phyloP scores from a whole-genome alignment of 345 rosid species.

The Eucalyptus sp. region DNA sequence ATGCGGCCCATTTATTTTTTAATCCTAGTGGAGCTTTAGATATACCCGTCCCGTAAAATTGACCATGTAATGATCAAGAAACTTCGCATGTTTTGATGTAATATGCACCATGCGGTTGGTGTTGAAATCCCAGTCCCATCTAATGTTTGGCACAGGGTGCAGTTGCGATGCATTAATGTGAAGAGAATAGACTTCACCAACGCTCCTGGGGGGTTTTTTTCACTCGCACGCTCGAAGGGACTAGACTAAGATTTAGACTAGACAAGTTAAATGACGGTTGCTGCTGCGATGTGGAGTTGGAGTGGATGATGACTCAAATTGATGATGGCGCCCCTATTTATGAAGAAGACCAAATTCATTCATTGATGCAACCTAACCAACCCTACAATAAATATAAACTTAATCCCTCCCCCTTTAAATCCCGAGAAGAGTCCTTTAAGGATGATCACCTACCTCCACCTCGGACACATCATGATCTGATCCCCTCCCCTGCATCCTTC shows the following conservation, averaged over 20 bases:
- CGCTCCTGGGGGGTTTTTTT: neutral
- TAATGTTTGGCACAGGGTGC: neutral
- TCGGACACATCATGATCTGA: neutral
- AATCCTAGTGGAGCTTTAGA: neutral
- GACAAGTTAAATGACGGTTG: neutral
- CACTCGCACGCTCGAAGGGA: neutral
- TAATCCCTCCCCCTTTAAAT: neutral
- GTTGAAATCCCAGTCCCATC: neutral
- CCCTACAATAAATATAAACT: neutral
- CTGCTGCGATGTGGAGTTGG: neutral
- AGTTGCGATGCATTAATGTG: neutral
- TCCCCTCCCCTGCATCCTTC: neutral
- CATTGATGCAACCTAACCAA: neutral
- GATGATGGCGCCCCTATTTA: neutral
- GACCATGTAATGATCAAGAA: neutral
- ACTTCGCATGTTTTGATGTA: neutral
- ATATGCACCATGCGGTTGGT: neutral
- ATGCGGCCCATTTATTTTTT: neutral
- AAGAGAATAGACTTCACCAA: neutral
- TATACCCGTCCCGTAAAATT: neutral
- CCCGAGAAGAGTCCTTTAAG: neutral
- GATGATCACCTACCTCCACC: neutral
- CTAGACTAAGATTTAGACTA: neutral
- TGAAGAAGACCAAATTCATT: neutral
- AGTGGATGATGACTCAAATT: neutral